phyloP scores from a whole-genome alignment of 108 stramenopile species.

The Cyclotella sp. region DNA sequence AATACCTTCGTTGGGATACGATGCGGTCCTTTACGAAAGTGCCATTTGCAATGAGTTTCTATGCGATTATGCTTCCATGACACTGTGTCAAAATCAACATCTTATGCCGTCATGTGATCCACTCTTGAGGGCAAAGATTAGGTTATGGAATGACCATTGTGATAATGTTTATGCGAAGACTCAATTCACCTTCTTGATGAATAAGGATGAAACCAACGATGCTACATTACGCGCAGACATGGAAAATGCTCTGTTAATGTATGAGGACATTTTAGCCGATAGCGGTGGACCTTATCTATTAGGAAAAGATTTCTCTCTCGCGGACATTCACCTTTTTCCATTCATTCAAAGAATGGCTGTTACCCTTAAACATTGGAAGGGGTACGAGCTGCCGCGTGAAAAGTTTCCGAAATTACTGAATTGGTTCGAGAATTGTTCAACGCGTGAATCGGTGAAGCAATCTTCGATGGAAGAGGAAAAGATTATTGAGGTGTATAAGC shows the following conservation, averaged over 20 bases:
- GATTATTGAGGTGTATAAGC: slow-evolving; percentile 47
- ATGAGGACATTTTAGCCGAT: slow-evolving; percentile 35
- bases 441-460: slow-evolving; percentile 49
- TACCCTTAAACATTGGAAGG: slow-evolving; percentile 53
- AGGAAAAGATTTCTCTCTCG: slow-evolving; percentile 48
- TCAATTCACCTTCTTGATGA: slow-evolving; percentile 58
- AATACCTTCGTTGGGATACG: slow-evolving; percentile 38
- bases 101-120: slow-evolving; percentile 38
- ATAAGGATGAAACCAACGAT: slow-evolving; percentile 45
- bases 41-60: slow-evolving; percentile 61
- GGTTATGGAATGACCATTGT: slow-evolving; percentile 56
- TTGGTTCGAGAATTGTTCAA: slow-evolving; percentile 44
- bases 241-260: slow-evolving; percentile 41
- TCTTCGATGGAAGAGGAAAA: slow-evolving; percentile 48
- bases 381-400: slow-evolving; percentile 43
- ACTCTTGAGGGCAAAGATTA: slow-evolving; percentile 41
- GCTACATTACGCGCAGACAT: slow-evolving; percentile 22
- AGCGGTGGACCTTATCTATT: slow-evolving; percentile 47
- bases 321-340: slow-evolving; percentile 57
- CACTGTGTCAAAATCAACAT: slow-evolving; percentile 25
- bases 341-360: slow-evolving; percentile 50
- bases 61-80: slow-evolving; percentile 45
- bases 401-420: slow-evolving; percentile 45
- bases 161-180: slow-evolving; percentile 46
- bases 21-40: slow-evolving; percentile 51